Base-by-base conservation (phyloP, 1,139 yeast species). In the Eremothecium gossypii region DNA sequence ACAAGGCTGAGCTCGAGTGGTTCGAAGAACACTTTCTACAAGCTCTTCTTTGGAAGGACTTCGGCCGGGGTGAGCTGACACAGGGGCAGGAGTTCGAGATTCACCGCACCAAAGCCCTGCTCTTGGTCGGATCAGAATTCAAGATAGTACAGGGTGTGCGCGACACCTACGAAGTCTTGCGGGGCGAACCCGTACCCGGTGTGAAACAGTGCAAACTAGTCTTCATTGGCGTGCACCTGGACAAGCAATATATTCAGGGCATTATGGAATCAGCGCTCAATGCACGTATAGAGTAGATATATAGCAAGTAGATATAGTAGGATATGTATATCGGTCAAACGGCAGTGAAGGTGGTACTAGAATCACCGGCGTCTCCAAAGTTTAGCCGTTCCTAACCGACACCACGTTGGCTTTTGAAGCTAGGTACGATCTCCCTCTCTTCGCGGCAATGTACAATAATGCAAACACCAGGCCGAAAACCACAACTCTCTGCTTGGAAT, bases 81-180 rank as follows among this genome's bases (percentile, higher is more conserved):
- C 41, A 41, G 3, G 32, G 42, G n/a, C 8, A 17, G 13, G 45
- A 49, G 30, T 46, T 45, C 33, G 96, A 87, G 51, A 70, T 91
- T 2, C 96, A 87, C 53, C 66, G 99, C 47, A 66, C 83, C 4
- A 91, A 93, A 58, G 98, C 96, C 0, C 40, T 61, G 11, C 62
- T 85, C 7, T 51, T 86, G 12, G 73, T 79, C 2, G 57, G 57
- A 7, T 58, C 60, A 11, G 39, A 40, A 6, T 77, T 73, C n/a
- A 68, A 74, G 46, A 87, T 91, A 1, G 66, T 91, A n/a, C 98
- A 91, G 59, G 97, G 95, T 4, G 98, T 91, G 0, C 69, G 97
- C 47, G 94, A 86, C 46, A 85, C 95, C 0, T 91, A 86, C 61
- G 98, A 91, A 49, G 69, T 86, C 1, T 71, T 82, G 5, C 77